Evolutionary conservation across 177 flowering plant species (phyloP).

Genomic region (Vitis hybrid): DNA sequence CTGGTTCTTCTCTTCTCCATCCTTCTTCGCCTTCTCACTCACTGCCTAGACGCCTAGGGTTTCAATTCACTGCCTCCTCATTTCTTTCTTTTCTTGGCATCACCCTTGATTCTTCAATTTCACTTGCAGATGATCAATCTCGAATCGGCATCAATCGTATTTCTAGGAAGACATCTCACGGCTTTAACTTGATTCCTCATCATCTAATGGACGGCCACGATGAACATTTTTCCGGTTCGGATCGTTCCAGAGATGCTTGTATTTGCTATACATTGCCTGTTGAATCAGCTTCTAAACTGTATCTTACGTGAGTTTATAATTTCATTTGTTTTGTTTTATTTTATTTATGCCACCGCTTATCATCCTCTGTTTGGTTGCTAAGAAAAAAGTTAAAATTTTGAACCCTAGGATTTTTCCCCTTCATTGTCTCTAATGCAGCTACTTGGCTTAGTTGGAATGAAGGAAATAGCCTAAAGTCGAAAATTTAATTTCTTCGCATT

Average conservation of each 20-base stretch:
- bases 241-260: slow-evolving; percentile 34
- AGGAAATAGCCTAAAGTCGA: too few species aligned
- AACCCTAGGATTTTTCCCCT: too few species aligned
- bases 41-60: not conserved
- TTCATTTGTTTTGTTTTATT: not conserved
- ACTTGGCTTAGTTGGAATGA: too few species aligned
- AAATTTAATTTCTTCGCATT: too few species aligned
- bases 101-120: not conserved
- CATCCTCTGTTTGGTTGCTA: too few species aligned
- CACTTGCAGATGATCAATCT: slow-evolving; percentile 32
- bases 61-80: not conserved
- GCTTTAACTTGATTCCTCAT: slow-evolving; percentile 69
- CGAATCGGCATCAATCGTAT: slow-evolving; percentile 32
- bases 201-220: slow-evolving; percentile 16
- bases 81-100: too few species aligned
- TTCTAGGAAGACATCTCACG: slow-evolving; percentile 52
- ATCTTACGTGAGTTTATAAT: slow-evolving; percentile 45
- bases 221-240: slow-evolving; percentile 12
- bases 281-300: slow-evolving; percentile 43
- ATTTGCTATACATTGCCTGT: slow-evolving; percentile 70
- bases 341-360: not conserved
- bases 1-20: slow-evolving; percentile 18
- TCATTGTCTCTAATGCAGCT: too few species aligned
- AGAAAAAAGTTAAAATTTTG: too few species aligned
- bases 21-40: slow-evolving; percentile 2